Evolutionary conservation across 306 rosid genomes (phyloP).

Genomic region (Alnus rubra): DNA sequence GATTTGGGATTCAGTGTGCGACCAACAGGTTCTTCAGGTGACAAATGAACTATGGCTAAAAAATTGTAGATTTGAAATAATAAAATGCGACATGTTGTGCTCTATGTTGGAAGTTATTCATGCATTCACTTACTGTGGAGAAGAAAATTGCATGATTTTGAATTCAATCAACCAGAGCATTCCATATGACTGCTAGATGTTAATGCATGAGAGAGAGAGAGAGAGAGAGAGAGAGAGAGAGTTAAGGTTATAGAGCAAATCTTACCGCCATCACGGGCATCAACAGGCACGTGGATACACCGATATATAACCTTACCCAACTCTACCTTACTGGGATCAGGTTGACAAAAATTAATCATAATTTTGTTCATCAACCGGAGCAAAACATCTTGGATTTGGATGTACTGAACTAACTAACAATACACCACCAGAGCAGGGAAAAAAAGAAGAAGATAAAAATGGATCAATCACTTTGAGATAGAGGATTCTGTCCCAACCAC

Average conservation of each 20-base stretch:
- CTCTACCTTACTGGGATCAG: constrained; percentile 29
- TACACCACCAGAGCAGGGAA: constrained; percentile 25
- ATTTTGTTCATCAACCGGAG: constrained; percentile 37
- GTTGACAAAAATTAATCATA: constrained; percentile 28
- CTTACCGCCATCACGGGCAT: constrained; percentile 15
- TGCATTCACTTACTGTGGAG: neutral
- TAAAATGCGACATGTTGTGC: neutral
- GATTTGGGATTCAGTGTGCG: no score
- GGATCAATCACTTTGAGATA: constrained; percentile 13
- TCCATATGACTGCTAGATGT: neutral
- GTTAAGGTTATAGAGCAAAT: neutral
- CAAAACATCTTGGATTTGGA: constrained; percentile 28
- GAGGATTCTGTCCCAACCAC: constrained; percentile 26
- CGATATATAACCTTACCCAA: constrained; percentile 12
- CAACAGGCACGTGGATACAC: constrained; percentile 16
- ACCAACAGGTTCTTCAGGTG: no score
- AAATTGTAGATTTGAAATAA: no score
- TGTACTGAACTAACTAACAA: constrained; percentile 30
- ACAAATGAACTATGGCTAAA: no score
- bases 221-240: neutral
- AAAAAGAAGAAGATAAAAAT: neutral
- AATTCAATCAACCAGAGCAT: neutral
- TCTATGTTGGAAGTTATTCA: neutral
- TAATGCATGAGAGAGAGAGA: neutral
- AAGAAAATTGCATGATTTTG: neutral